Conservation (phyloP, 2,329 filamentous ascomycete genomes). For the Nakataea oryzae region DNA sequence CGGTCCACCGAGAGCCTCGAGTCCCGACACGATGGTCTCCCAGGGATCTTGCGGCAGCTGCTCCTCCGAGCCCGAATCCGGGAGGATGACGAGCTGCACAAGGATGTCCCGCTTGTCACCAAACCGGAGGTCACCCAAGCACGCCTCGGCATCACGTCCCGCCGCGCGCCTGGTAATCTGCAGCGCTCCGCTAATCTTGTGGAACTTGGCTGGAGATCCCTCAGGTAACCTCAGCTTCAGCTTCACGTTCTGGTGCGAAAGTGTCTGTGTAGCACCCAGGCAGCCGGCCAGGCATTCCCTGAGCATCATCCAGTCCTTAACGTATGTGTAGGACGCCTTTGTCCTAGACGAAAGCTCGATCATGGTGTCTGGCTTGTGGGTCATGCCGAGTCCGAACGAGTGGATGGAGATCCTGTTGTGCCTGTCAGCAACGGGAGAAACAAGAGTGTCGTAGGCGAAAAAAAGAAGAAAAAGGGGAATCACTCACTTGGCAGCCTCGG, state of each 20-base stretch:
- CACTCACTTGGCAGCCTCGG: slow-evolving; percentile 91
- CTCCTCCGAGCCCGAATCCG: slow-evolving; percentile 75
- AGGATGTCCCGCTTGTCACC: slow-evolving; percentile 91
- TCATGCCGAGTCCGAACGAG: slow-evolving; percentile 91
- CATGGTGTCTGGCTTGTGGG: slow-evolving; percentile 98
- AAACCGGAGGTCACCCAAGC: slow-evolving; percentile 83
- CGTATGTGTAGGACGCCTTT: slow-evolving; percentile 94
- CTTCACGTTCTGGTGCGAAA: slow-evolving; percentile 97
- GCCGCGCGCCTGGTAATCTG: slow-evolving; percentile 95
- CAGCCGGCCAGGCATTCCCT: slow-evolving; percentile 92
- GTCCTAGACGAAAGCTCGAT: slow-evolving; percentile 92
- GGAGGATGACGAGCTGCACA: slow-evolving; percentile 84
- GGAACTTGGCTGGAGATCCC: slow-evolving; percentile 93
- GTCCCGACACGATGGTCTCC: slow-evolving; percentile 92
- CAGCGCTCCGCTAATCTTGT: slow-evolving; percentile 93
- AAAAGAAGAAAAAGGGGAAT: neutral
- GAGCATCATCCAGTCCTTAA: slow-evolving; percentile 99
- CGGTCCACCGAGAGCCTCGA: slow-evolving; percentile 85
- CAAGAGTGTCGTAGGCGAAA: neutral
- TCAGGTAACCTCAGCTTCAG: slow-evolving; percentile 89
- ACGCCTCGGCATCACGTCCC: slow-evolving; percentile 86
- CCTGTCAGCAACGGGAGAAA: slow-evolving; percentile 12
- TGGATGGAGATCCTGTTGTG: slow-evolving; percentile 74
- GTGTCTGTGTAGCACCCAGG: slow-evolving; percentile 79
- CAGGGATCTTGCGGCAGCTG: slow-evolving; percentile 86